A percentile compares a stretch with the other conserved stretches of the same genome.
These are phyloP conservation scores for Kluyveromyces starmeri DNA, from an alignment of 805 yeast species.

Conservation along the genomic window DNA sequence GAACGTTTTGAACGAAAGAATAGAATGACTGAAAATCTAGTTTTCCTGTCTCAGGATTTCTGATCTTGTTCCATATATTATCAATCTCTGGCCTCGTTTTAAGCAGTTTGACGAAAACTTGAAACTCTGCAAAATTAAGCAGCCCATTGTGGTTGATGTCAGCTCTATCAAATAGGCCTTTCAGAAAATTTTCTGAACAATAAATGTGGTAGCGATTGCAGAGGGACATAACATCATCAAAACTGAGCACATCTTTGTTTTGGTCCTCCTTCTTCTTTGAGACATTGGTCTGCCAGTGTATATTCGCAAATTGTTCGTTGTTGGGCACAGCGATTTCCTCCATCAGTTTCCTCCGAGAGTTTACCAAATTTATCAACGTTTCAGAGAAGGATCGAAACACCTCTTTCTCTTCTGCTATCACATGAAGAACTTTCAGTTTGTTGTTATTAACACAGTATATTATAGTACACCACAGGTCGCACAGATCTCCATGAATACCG, in stretches of 20 bases:
- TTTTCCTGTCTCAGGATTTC: constrained; percentile 12
- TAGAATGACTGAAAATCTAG: constrained; percentile 29
- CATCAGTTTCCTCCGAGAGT: constrained; percentile 52
- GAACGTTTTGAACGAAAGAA: constrained; percentile 40
- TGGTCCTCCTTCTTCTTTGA: constrained; percentile 29
- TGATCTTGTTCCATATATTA: constrained; percentile 37
- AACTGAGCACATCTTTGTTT: constrained; percentile 36
- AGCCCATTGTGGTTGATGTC: constrained; percentile 42
- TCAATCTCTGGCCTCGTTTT: constrained; percentile 58
- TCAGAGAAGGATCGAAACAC: constrained; percentile 48
- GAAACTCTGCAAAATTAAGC: constrained; percentile 65
- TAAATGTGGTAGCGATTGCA: constrained; percentile 65
- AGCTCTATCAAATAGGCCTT: constrained; percentile 42
- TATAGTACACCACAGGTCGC: constrained; percentile 70
- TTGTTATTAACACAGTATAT: constrained; percentile 54
- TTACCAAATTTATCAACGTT: constrained; percentile 47
- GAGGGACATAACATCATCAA: constrained; percentile 59
- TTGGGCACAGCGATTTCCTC: constrained; percentile 52
- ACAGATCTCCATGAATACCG: constrained; percentile 56
- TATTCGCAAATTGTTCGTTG: constrained; percentile 48
- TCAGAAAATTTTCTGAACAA: constrained; percentile 46
- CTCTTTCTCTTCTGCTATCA: constrained; percentile 48
- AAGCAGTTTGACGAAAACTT: constrained; percentile 58
- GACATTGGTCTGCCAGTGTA: constrained; percentile 52
- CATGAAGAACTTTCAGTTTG: constrained; percentile 70